These are phyloP conservation scores for Isatis tinctoria DNA, from an alignment of 345 rosid species.

Conservation along the genomic window DNA sequence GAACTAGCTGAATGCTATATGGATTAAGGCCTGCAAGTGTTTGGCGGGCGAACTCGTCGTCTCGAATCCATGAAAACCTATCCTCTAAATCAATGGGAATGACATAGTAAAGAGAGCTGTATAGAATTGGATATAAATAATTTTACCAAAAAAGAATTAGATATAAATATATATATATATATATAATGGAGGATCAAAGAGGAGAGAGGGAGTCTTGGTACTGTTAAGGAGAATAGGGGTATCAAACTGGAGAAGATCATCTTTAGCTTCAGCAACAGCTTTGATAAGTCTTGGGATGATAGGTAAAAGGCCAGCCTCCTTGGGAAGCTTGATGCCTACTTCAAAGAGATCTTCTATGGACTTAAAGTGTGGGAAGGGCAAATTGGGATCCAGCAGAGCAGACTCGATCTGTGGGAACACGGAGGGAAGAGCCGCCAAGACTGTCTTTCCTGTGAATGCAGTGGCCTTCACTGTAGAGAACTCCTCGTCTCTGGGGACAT, in stretches of 20 bases:
- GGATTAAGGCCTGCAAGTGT: constrained; percentile 82
- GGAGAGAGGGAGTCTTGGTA: neutral
- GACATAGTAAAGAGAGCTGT: no score
- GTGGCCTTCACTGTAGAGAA: constrained; percentile 52
- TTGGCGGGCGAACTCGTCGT: constrained; percentile 74
- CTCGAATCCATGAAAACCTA: constrained; percentile 64
- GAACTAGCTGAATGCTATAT: constrained; percentile 39
- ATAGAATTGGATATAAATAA: neutral
- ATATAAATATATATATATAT: no score
- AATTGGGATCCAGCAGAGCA: constrained; percentile 32
- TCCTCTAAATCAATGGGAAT: constrained; percentile 43
- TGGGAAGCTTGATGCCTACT: constrained; percentile 50
- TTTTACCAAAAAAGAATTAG: no score
- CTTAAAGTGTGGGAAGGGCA: constrained; percentile 57
- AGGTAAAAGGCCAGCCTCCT: constrained; percentile 29
- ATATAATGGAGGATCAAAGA: neutral
- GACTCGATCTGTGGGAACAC: constrained; percentile 50
- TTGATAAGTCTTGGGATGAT: constrained; percentile 54
- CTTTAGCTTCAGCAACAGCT: constrained; percentile 28
- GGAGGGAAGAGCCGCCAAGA: constrained; percentile 53
- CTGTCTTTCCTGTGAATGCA: constrained; percentile 51
- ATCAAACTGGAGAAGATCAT: constrained; percentile 49
- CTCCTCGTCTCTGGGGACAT: constrained; percentile 76
- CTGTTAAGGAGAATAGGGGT: constrained; percentile 44
- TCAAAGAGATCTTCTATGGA: constrained; percentile 60